Evolutionary conservation across 257 asterid species (phyloP), one percentile per base, ranked within the genome.

Genomic region (Capsicum baccatum): DNA sequence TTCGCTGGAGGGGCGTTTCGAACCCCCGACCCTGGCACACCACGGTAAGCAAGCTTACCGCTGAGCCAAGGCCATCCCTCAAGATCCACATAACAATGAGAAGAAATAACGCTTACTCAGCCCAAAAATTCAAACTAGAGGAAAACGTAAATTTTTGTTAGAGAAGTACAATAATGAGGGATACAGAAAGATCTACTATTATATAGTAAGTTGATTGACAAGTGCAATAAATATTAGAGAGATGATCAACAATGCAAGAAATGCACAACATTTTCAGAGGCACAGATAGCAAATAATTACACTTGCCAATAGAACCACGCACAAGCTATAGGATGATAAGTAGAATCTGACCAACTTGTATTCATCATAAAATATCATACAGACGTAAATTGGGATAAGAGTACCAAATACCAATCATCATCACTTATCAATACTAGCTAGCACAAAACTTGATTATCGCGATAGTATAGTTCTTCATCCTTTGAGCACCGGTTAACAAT

Each of bases 291-390:
- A 37, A 68, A 14, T 68, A 68, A 39, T 68, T 0, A 0, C 52
- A 68, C 55, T 69, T 39, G 78, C 78, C 78, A 39, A 68, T 37
- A 68, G 78, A 68, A 68, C 54, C 78, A 39, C 78, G 8, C 33
- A 42, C 33, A 69, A 69, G 55, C 55, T 42, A 14, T 69, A 69
- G 79, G 50, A 69, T 69, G 50, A 69, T 69, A 16, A 42, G 55
- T 33, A 69, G 15, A 69, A 42, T 42, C 35, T 37, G 78, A 68
- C 54, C 48, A 47, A 47, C 58, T 71, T 3, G 39, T 71, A 71
- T 74, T 74, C 60, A 21, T 50, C 80, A 12, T 6, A 73, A 48
- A 48, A 74, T 11, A 74, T 74, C 60, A 50, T 50, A 33, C 62
- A 50, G 6, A 74, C 21, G 80, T 69, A 48, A 69, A 69, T 9